Percentiles rank a stretch among this genome's conserved stretches.
phyloP scores from a whole-genome alignment of 108 stramenopile genomes.

The Bacterosira constricta region DNA sequence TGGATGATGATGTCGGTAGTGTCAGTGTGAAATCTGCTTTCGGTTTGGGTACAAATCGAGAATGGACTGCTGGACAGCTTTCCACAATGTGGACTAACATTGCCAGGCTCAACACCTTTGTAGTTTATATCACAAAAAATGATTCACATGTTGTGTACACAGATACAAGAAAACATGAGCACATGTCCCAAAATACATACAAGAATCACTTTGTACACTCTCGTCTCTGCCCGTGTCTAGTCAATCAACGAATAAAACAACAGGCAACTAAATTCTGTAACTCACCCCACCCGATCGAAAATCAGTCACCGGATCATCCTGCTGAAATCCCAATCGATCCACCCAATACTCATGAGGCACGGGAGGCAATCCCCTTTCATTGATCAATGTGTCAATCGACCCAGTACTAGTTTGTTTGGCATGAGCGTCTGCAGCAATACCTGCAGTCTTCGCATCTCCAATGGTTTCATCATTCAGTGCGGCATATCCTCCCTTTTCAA shows the following conservation, averaged over 20 bases:
- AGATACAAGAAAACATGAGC: neutral
- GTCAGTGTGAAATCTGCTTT: neutral
- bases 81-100: slow-evolving; percentile 86
- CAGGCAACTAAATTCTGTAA: neutral
- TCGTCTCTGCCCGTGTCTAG: too few relatives aligned
- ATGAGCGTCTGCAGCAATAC: neutral
- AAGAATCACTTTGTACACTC: too few relatives aligned
- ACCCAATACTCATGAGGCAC: slow-evolving; percentile 84
- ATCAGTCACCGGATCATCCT: slow-evolving; percentile 87
- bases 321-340: slow-evolving; percentile 83
- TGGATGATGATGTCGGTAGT: neutral
- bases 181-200: too few relatives aligned
- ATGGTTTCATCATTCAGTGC: neutral
- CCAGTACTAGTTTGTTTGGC: neutral
- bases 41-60: slow-evolving; percentile 44
- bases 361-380: slow-evolving; percentile 73
- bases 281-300: slow-evolving; percentile 85
- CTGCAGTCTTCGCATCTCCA: neutral
- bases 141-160: too few relatives aligned
- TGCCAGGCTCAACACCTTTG: slow-evolving; percentile 60
- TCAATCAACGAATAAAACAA: too few relatives aligned
- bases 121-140: neutral
- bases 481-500: slow-evolving; percentile 36
- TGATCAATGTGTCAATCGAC: slow-evolving; percentile 60
- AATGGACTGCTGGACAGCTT: slow-evolving; percentile 46